Evolutionary conservation across 352 stramenopile species (phyloP), one percentile per base, ranked within the genome.

Genomic region (Pythium sp.): DNA sequence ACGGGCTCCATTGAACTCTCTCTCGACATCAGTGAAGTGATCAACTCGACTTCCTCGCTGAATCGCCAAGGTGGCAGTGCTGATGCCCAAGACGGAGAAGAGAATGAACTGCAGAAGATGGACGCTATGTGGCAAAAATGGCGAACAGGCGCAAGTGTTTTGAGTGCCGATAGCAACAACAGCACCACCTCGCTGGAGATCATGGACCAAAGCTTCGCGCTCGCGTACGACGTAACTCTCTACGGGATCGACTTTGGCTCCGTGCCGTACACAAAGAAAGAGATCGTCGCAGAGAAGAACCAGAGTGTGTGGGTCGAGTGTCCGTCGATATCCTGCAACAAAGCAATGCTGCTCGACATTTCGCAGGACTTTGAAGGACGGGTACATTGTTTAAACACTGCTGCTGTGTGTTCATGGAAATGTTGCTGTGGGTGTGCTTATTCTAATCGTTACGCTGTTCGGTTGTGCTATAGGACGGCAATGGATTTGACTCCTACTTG

Each of bases 221-320:
- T 95, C 58, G 75, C 73, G n/a, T 93, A 90, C 64, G 84, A 91
- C 69, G 69, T 79, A 38, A 82, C 72, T 12, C 72, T 95, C 18
- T 95, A 91, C 58, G 85, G 85, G 3, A 77, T 91, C 30, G 70
- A 89, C 26, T 75, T 84, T 3, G 71, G 82, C 43, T 57, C 72
- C 2, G 64, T 61, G 8, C 79, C 80, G 1, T 68, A 65, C 24
- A 58, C 79, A 34, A 90, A 83, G 61, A 69, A 84, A 36, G 77
- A 77, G 32, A 74, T 95, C 30, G 69, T 75, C 3, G 74, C 80
- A n/a, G 77, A 93, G 51, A 75, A 58, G 34, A 94, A 95, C 65
- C 87, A 90, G 56, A 95, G 79, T 69, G 70, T 92, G 3, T 95
- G 87, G 87, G 73, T 94, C 2, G 73, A 83, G 46, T 95, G 87